Evolutionary conservation across 106 monocot genomes (phyloP), one percentile per base, ranked within the genome.

Genomic region (Dactylorhiza incarnata): DNA sequence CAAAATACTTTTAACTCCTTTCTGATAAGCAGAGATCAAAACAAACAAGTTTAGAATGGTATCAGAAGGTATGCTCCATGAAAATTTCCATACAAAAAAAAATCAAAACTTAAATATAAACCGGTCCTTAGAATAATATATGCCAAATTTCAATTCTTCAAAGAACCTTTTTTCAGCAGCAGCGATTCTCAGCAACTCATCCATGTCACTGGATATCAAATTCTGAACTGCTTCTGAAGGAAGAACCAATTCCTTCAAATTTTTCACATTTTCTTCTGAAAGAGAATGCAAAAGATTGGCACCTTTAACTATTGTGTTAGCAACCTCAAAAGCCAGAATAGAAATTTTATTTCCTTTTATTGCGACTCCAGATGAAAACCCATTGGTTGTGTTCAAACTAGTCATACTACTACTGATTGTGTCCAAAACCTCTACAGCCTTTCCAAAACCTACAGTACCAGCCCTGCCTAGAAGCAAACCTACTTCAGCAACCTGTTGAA

Each of bases 241-340:
- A 79, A 94, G 86, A 48, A 94, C 90, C 15, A 73, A 75, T 67
- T 83, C 81, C 65, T 91, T 91, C 63, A 94, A 81, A 74, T 87
- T 79, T 53, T 78, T 88, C 13, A 90, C 73, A 43, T 76, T 90
- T 66, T 94, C 90, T 77, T 83, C 80, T 9, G 90, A 94, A 53
- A 94, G 90, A 48, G 90, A 88, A 22, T 88, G 86, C 81, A 94
- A 85, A 29, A 94, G 79, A 80, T 86, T 94, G 44, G 86, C 82
- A 25, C 88, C 90, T 76, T 88, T 88, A 15, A 94, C 82, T 59
- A 90, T 83, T 14, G 93, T 90, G 67, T 94, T 94, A 13, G 93
- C 93, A 56, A 94, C 88, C 80, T 94, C 94, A 80, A 94, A 94
- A 73, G 94, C 88, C 49, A 94, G 75, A 72, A 94, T 91, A 17